Percentiles rank a stretch among this genome's conserved stretches.
Conservation (phyloP, 1,284 basidiomycete species). For the Cutaneotrichosporon sp. region DNA sequence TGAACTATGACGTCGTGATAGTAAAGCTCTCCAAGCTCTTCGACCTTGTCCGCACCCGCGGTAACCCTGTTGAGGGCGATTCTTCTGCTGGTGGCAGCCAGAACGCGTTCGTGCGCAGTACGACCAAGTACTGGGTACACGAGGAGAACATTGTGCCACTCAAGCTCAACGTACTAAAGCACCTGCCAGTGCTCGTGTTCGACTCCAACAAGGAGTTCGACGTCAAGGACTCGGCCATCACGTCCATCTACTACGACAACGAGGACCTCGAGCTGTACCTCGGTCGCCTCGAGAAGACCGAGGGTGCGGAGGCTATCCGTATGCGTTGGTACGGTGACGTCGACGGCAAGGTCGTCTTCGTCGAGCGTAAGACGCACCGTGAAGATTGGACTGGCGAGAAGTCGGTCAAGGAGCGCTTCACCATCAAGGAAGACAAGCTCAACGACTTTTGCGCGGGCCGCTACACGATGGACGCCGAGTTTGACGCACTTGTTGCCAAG, state of each 20-base stretch:
- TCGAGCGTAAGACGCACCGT: constrained; percentile 97
- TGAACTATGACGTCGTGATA: constrained; percentile 74
- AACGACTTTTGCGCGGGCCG: constrained; percentile 88
- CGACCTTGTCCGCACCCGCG: constrained; percentile 91
- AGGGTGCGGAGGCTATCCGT: constrained; percentile 95
- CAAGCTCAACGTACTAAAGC: constrained; percentile 88
- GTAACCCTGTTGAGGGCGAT: constrained; percentile 91
- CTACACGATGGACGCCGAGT: constrained; percentile 91
- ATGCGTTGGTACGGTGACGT: constrained; percentile 98
- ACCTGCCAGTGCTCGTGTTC: constrained; percentile 93
- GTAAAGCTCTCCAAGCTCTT: constrained; percentile 95
- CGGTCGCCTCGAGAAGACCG: constrained; percentile 95
- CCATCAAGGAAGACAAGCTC: constrained; percentile 91
- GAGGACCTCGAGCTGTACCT: constrained; percentile 97
- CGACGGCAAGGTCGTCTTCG: constrained; percentile 77
- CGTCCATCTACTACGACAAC: constrained; percentile 68
- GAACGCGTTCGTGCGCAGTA: constrained; percentile 95
- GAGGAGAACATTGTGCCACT: constrained; percentile 93
- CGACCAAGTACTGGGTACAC: constrained; percentile 99
- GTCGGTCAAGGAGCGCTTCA: constrained; percentile 96
- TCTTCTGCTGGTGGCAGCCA: constrained; percentile 90
- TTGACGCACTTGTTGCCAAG: constrained; percentile 81
- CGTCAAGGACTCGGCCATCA: constrained; percentile 73
- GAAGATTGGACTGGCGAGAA: constrained; percentile 99
- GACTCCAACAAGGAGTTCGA: constrained; percentile 94